Percentiles rank a stretch among this genome's conserved stretches.
Conservation (phyloP, 192 early-diverging fungal species). For the Polychytrium aggregatum region DNA sequence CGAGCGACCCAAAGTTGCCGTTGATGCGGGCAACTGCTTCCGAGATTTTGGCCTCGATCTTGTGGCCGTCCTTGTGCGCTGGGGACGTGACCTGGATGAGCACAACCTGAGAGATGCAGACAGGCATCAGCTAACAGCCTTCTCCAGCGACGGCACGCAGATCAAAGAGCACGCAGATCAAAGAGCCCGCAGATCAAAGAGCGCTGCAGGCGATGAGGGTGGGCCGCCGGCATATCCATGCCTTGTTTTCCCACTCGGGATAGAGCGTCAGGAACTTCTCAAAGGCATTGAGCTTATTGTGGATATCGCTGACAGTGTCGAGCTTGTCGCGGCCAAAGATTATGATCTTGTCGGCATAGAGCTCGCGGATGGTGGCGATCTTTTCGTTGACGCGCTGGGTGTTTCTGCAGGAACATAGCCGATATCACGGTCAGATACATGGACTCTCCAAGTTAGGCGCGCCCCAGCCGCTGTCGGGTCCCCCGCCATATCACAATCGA, state of each 20-base stretch:
- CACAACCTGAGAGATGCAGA: constrained; percentile 47
- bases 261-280: constrained; percentile 81
- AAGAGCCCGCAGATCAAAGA: not conserved
- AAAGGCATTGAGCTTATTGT: constrained; percentile 91
- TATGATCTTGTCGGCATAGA: constrained; percentile 81
- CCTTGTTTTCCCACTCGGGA: constrained; percentile 86
- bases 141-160: not conserved
- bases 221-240: constrained; percentile 3
- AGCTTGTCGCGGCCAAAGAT: constrained; percentile 95
- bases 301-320: constrained; percentile 86
- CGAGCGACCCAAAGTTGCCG: constrained; percentile 84
- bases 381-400: constrained; percentile 59
- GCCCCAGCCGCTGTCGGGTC: not conserved
- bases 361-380: constrained; percentile 64
- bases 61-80: constrained; percentile 41
- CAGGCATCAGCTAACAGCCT: not conserved
- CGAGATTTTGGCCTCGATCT: constrained; percentile 69
- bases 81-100: constrained; percentile 94
- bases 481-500: not conserved
- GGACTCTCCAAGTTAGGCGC: not conserved
- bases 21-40: constrained; percentile 93
- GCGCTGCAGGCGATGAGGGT: not conserved
- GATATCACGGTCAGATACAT: constrained; percentile 1
- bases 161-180: not conserved
- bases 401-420: constrained; percentile 27